Evolutionary conservation across 2,329 filamentous ascomycete species (phyloP), one percentile per base, ranked within the genome.

Genomic region (Biscogniauxia sp.): DNA sequence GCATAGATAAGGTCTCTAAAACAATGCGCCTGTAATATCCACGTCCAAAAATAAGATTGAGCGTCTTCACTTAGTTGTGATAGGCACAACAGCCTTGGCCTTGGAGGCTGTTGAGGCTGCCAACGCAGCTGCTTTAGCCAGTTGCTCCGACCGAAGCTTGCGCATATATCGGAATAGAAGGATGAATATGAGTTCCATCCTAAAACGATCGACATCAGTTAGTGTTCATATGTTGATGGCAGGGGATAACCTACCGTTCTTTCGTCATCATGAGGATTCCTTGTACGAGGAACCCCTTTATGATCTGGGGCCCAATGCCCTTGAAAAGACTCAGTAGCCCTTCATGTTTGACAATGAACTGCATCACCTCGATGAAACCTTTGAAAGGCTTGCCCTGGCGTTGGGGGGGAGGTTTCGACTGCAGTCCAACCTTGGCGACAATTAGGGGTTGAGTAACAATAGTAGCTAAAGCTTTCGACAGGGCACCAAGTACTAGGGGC

Each of bases 231-330:
- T n/a, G 15, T 20, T 45, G n/a, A 20, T 3, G 28, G 4, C 15
- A 45, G 11, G 32, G 15, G 52, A 50, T 50, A 45, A 71, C 82
- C 67, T 82, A 93, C 91, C 93, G 86, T 78, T 99, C 95, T 79
- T 99, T 99, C 54, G 93, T 95, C 93, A 97, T 99, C 95, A 99
- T 99, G 49, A 99, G 81, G 59, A 99, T 87, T 55, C 95, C 95
- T 73, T 99, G 95, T 2, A 99, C 95, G 54, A 99, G 75, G 56
- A 99, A 78, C 1, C 95, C 95, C 78, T 99, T 99, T 61, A 93
- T 77, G 56, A 99, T 90, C 76, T 99, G 95, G 2, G 95, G 95
- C 0, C 87, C 93, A 67, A 99, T 97, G 51, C 95, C 95, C 80
- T 99, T 99, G 82, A 98, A 99, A 1, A 99, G 82, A n/a, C 90